These are phyloP conservation scores for Fusarium falciforme DNA, from an alignment of 2,329 filamentous ascomycete species.

Conservation along the genomic window DNA sequence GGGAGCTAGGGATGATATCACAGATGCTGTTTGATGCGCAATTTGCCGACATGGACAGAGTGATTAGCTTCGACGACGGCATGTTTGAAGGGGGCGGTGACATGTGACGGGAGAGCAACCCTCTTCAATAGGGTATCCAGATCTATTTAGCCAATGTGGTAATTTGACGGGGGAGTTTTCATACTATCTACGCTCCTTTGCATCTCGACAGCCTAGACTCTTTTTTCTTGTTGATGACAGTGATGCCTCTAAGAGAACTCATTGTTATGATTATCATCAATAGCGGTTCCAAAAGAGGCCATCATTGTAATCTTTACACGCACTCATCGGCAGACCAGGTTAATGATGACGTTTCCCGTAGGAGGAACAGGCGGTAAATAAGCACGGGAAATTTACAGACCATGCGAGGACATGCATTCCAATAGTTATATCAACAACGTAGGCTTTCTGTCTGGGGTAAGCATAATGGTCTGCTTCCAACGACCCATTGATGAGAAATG, in stretches of 20 bases:
- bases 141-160: background rate
- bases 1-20: slow-evolving; percentile 15
- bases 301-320: too few species aligned
- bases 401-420: background rate
- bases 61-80: slow-evolving; percentile 59
- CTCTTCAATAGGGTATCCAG: background rate
- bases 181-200: background rate
- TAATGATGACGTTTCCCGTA: background rate
- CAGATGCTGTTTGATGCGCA: slow-evolving; percentile 71
- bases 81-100: slow-evolving; percentile 44
- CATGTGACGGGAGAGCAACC: background rate
- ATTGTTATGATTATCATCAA: too few species aligned
- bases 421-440: background rate
- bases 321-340: background rate
- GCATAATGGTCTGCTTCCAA: background rate
- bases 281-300: too few species aligned
- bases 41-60: slow-evolving; percentile 58
- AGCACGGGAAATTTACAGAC: background rate
- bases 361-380: background rate
- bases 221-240: background rate
- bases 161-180: background rate
- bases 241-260: background rate
- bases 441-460: background rate
- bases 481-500: background rate
- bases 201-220: background rate